Evolutionary conservation across 148 eudicot genomes (phyloP).

Genomic region (Cornus suecica): DNA sequence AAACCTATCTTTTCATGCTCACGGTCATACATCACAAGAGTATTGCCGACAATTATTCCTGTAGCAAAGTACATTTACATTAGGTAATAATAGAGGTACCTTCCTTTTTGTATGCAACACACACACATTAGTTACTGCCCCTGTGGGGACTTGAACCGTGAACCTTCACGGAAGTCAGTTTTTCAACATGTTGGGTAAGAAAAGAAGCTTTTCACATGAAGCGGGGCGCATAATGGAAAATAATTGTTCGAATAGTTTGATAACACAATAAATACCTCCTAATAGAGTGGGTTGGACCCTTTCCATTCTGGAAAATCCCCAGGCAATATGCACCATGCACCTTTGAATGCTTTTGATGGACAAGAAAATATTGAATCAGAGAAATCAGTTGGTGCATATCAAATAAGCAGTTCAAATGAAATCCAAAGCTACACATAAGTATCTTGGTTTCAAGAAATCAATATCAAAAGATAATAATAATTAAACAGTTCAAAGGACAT

Average conservation of each 20-base stretch:
- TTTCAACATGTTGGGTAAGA: neutral
- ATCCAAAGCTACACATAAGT: neutral
- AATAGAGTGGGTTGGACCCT: conserved; percentile 83
- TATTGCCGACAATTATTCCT: conserved; percentile 91
- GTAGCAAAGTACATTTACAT: neutral
- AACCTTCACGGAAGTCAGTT: neutral
- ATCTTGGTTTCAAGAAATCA: neutral
- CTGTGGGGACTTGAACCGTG: too few species aligned
- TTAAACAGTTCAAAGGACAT: neutral
- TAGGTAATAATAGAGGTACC: neutral
- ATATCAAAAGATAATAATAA: neutral
- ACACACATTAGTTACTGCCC: too few species aligned
- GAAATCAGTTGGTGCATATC: conserved; percentile 8
- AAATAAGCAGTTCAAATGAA: conserved; percentile 2
- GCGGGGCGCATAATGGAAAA: neutral
- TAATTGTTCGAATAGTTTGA: neutral
- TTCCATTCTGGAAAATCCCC: conserved; percentile 86
- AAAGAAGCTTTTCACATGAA: neutral
- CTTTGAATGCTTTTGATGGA: conserved; percentile 65
- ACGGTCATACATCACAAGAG: conserved; percentile 93
- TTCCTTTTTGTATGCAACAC: too few species aligned
- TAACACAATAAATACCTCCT: conserved; percentile 62
- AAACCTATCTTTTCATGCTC: conserved; percentile 77
- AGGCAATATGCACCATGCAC: conserved; percentile 88
- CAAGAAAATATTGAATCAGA: conserved; percentile 6